Base-by-base conservation (phyloP, 1,284 basidiomycete species). In the Serendipita sp. region DNA sequence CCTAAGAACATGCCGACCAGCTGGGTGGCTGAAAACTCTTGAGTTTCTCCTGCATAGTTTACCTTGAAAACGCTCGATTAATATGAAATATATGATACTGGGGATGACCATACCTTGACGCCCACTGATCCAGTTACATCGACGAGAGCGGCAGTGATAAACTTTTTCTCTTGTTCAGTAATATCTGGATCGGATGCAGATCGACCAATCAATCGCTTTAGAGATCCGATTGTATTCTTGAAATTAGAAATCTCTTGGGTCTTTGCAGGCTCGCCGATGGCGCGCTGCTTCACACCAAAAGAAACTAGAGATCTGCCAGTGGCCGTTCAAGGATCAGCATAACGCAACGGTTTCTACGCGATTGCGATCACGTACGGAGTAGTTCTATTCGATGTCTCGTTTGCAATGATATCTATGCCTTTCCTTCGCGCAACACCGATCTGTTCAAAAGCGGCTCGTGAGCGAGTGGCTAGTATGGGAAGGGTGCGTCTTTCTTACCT, bases 231-330 rank as follows among this genome's bases (percentile, higher is more conserved):
- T 44, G 93, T 96, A 78, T 96, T 97, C 75, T 85, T 89, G 80
- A 93, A 96, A 77, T 96, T 96, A 68, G 91, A 93, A n/a, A 88
- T 95, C 77, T 97, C 93, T 68, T 93, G 90, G 1, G 91, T 96
- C 78, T 96, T 96, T 70, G 93, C 93, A 26, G 91, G 68, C 75
- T 97, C 93, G 67, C 93, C 93, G 71, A 96, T 88, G 61, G 85
- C 75, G 66, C 93, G 86, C 71, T 93, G 88, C 73, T 88, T 91
- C 47, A 83, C 81, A 32, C 92, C 93, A 75, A 95, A 97, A 4
- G 89, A 91, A 66, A 96, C 84, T 66, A 97, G 82, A 50, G 93
- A 94, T 71, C 92, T 94, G 68, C 1, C 64, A 6, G 61, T 12
- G 38, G 38, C 38, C 6, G 12, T 38, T 41, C 45, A 32, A 45